Conservation (phyloP, 306 rosid genomes). For the Carpinus fangiana region DNA sequence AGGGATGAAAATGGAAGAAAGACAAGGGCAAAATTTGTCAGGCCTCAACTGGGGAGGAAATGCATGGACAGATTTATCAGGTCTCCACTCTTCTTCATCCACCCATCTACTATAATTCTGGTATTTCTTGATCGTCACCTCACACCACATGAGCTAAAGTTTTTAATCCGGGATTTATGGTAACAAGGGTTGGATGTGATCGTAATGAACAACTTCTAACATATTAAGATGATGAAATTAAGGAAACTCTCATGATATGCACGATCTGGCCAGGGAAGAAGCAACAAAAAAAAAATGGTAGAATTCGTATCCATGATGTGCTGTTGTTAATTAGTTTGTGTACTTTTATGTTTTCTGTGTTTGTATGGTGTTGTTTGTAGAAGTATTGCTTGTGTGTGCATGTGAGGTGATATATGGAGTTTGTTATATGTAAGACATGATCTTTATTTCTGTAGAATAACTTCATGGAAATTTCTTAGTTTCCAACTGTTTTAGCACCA, state of each 20-base stretch:
- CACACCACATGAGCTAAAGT: not conserved
- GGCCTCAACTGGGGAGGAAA: slow-evolving; percentile 39
- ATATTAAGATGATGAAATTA: not conserved
- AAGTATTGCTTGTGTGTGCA: slow-evolving; percentile 34
- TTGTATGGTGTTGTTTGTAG: slow-evolving; percentile 43
- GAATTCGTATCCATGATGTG: slow-evolving; percentile 30
- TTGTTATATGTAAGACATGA: slow-evolving; percentile 28
- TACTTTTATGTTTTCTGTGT: slow-evolving; percentile 25
- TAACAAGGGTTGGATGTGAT: not conserved
- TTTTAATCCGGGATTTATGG: not conserved
- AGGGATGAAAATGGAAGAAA: slow-evolving; percentile 55
- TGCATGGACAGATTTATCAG: slow-evolving; percentile 71
- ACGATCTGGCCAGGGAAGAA: slow-evolving; percentile 9
- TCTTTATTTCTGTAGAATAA: slow-evolving; percentile 20
- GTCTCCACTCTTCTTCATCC: slow-evolving; percentile 64
- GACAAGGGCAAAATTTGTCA: slow-evolving; percentile 40
- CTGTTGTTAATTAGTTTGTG: slow-evolving; percentile 27
- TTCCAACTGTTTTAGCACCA: not conserved
- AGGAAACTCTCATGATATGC: slow-evolving; percentile 6
- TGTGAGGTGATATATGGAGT: slow-evolving; percentile 31
- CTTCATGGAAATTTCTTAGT: not conserved
- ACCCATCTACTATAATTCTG: slow-evolving; percentile 53
- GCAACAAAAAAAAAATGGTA: slow-evolving; percentile 20
- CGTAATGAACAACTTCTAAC: not conserved
- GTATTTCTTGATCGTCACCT: not conserved